Base-by-base conservation (phyloP, 129 eudicot genomes). In the Sambucus nigra region DNA sequence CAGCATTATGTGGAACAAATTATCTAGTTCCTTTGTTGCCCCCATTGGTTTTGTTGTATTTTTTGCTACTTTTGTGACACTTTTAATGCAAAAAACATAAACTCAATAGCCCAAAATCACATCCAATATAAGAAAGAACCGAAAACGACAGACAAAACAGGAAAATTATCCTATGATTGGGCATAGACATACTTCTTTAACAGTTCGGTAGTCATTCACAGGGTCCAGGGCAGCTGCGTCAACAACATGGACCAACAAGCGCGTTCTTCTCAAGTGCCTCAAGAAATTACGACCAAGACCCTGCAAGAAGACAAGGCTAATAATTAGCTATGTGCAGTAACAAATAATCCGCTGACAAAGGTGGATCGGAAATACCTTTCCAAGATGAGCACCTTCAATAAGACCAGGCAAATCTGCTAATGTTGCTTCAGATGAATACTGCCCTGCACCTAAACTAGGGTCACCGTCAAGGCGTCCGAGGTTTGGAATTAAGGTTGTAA, bases 391-490 rank as follows among this genome's bases (percentile, higher is more conserved):
- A 21, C 95, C 98, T 72, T 91, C 95, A 60, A 91, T 91, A 55
- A 91, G 98, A 62, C 98, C 98, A 46, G 98, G 98, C 56, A 91
- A 72, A 77, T 91, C 98, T 23, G 98, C 98, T 41, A 91, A 79
- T 16, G 98, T 91, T 57, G 95, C 95, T 72, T 85, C 88, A 42
- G 98, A 91, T 29, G 86, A 85, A 68, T 76, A 91, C 31, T 67
- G 67, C 8, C 77, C 94, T 15, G 98, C 86, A 27, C 98, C 98
- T 61, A 85, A 72, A 65, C 79, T 76, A 61, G 98, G 95, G 71
- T 91, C 98, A 29, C 98, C 98, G 69, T 84, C 88, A 65, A 85
- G 95, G 52, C 95, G 94, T 69, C 98, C 98, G 41, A 91, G 86
- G 64, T 91, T 91, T 60, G 98, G 98, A 95, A 91, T 91, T 72